A percentile compares a stretch with the other conserved stretches of the same genome.
phyloP scores from a whole-genome alignment of 805 yeast genomes.

The Tanozyma kutaoensis region DNA sequence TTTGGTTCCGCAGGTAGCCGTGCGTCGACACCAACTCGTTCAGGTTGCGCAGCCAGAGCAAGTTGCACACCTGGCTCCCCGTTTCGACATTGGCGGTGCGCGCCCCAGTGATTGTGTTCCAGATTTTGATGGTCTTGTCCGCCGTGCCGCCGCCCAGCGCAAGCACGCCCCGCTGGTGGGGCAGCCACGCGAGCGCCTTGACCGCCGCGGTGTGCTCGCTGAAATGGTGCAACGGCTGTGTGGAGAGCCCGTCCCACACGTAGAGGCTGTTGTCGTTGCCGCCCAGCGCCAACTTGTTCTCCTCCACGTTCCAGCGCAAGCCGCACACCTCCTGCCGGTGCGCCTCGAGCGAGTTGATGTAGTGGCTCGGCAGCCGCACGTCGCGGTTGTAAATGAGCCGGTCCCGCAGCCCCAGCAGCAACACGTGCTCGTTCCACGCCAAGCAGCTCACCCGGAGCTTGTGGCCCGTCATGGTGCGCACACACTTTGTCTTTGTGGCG shows the following conservation, averaged over 20 bases:
- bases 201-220: conserved; percentile 89
- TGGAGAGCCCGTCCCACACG: conserved; percentile 75
- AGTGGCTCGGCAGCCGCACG: conserved; percentile 79
- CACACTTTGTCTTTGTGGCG: conserved; percentile 65
- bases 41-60: conserved; percentile 85
- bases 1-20: conserved; percentile 84
- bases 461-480: conserved; percentile 91
- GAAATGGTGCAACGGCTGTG: conserved; percentile 59
- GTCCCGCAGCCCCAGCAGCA: conserved; percentile 83
- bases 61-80: conserved; percentile 91
- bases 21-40: conserved; percentile 91
- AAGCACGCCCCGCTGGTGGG: conserved; percentile 85
- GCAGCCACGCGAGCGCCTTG: conserved; percentile 95
- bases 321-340: conserved; percentile 97
- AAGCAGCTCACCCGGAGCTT: conserved; percentile 70
- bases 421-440: conserved; percentile 87
- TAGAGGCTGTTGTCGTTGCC: conserved; percentile 83
- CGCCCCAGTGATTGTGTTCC: conserved; percentile 79
- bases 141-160: conserved; percentile 98
- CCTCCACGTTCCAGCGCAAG: conserved; percentile 82
- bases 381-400: conserved; percentile 78
- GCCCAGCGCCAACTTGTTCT: conserved; percentile 87
- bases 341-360: conserved; percentile 49
- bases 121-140: conserved; percentile 76
- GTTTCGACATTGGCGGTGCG: conserved; percentile 76